phyloP scores from a whole-genome alignment of 2,329 filamentous ascomycete species.

The Chaetomiaceae sp. region DNA sequence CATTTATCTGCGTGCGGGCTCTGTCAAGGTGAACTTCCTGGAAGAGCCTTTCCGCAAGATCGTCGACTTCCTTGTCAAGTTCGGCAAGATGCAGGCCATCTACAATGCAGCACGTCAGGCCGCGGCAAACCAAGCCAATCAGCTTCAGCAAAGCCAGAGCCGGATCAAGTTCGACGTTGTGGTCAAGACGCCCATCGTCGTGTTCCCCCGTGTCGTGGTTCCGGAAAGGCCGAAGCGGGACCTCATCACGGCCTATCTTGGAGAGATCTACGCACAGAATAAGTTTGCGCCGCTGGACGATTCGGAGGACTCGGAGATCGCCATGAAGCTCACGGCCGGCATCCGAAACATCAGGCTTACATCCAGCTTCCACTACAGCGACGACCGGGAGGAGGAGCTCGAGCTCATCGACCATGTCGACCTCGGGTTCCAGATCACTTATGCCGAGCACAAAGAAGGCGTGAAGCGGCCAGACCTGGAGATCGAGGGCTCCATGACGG shows the following conservation, averaged over 20 bases:
- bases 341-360: constrained; percentile 90
- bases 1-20: constrained; percentile 84
- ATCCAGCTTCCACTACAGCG: constrained; percentile 78
- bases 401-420: constrained; percentile 98
- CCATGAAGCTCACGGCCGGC: constrained; percentile 85
- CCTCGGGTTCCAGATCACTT: constrained; percentile 84
- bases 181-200: constrained; percentile 90
- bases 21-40: constrained; percentile 93
- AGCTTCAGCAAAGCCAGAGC: constrained; percentile 83
- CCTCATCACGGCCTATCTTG: constrained; percentile 83
- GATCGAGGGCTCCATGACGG: constrained; percentile 85
- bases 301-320: constrained; percentile 63
- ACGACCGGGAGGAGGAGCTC: constrained; percentile 71
- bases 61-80: constrained; percentile 95
- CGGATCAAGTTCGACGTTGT: constrained; percentile 92
- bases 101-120: constrained; percentile 96
- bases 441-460: constrained; percentile 77
- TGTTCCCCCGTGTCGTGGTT: constrained; percentile 77
- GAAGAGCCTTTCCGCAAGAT: constrained; percentile 98
- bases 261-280: constrained; percentile 96
- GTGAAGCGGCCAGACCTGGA: constrained; percentile 83
- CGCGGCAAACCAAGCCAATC: constrained; percentile 86
- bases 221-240: constrained; percentile 70
- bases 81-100: constrained; percentile 98
- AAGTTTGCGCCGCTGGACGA: constrained; percentile 83